Percentiles rank a stretch among this genome's conserved stretches.
phyloP scores from a whole-genome alignment of 2,329 filamentous ascomycete species.

The Phaeosphaeria sp. region DNA sequence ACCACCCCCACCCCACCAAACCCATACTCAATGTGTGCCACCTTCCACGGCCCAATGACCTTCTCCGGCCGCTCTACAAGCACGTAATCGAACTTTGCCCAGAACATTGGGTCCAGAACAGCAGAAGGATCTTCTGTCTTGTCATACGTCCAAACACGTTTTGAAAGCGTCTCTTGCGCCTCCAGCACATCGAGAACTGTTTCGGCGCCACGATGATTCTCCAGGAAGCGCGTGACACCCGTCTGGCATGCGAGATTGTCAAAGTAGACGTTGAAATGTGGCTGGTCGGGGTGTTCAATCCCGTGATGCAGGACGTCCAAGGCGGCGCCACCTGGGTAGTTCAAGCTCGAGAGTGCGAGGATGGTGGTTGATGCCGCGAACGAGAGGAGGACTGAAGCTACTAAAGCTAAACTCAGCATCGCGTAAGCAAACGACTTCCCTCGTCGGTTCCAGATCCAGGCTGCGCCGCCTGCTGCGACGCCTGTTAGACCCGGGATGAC shows the following conservation, averaged over 20 bases:
- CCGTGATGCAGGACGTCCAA: conserved; percentile 57
- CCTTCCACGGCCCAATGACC: conserved; percentile 60
- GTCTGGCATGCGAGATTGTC: conserved; percentile 70
- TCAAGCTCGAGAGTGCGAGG: conserved; percentile 82
- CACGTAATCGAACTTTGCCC: conserved; percentile 65
- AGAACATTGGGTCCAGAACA: conserved; percentile 61
- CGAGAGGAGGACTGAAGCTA: conserved; percentile 66
- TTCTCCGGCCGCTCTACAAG: conserved; percentile 60
- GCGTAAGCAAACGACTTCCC: conserved; percentile 66
- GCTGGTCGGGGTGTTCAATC: conserved; percentile 16
- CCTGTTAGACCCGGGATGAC: conserved; percentile 81
- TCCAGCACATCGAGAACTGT: conserved; percentile 36
- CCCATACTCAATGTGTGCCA: conserved; percentile 57
- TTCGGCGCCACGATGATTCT: conserved; percentile 37
- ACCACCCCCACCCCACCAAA: conserved; percentile 60
- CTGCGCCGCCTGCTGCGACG: conserved; percentile 75
- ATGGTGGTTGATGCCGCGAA: conserved; percentile 69
- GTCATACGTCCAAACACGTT: conserved; percentile 62
- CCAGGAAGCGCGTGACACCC: conserved; percentile 67
- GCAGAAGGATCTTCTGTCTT: conserved; percentile 62
- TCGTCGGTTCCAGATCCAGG: conserved; percentile 67
- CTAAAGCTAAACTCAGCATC: conserved; percentile 62
- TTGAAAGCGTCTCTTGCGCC: conserved; percentile 20
- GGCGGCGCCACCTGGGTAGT: conserved; percentile 91
- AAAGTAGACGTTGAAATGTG: conserved; percentile 55